Evolutionary conservation across 768 basidiomycete genomes (phyloP).

Genomic region (Lactarius pseudohatsudake): DNA sequence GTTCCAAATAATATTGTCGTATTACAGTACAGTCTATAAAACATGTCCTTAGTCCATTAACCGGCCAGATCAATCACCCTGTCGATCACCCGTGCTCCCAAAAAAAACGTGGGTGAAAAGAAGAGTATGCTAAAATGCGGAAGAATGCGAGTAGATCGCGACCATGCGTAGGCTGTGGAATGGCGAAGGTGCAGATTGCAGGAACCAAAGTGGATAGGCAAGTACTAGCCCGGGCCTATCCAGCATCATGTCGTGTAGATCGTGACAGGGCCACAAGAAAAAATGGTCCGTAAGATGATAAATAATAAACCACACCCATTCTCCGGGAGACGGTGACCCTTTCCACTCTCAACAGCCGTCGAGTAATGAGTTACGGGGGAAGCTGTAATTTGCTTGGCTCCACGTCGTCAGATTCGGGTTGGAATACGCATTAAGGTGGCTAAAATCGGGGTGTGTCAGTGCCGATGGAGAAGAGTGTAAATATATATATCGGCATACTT

Average conservation of each 20-base stretch:
- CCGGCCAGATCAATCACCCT: slow-evolving; percentile 9
- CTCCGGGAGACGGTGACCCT: no score
- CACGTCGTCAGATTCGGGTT: slow-evolving; percentile 88
- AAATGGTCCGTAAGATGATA: slow-evolving; percentile 13
- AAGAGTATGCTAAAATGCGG: slow-evolving; percentile 5
- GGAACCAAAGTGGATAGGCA: slow-evolving; percentile 17
- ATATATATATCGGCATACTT: slow-evolving; percentile 41
- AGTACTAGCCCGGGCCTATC: slow-evolving; percentile 9
- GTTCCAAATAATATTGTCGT: slow-evolving; percentile 29
- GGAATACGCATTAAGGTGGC: slow-evolving; percentile 59
- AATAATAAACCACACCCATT: slow-evolving; percentile 8
- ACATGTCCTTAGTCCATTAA: slow-evolving; percentile 12
- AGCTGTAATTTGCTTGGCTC: slow-evolving; percentile 69
- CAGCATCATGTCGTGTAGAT: slow-evolving; percentile 26
- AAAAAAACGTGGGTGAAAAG: slow-evolving; percentile 1
- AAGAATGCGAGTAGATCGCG: neutral
- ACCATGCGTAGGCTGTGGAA: slow-evolving; percentile 17
- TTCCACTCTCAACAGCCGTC: slow-evolving; percentile 16
- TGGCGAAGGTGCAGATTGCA: slow-evolving; percentile 7
- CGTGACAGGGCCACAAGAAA: slow-evolving; percentile 5
- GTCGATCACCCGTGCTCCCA: neutral
- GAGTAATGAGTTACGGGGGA: slow-evolving; percentile 61
- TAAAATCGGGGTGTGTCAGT: slow-evolving; percentile 19
- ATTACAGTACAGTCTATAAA: slow-evolving; percentile 20
- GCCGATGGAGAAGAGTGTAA: neutral